These are phyloP conservation scores for Beverwykella pulmonaria DNA, from an alignment of 495 filamentous ascomycete genomes.

Conservation along the genomic window DNA sequence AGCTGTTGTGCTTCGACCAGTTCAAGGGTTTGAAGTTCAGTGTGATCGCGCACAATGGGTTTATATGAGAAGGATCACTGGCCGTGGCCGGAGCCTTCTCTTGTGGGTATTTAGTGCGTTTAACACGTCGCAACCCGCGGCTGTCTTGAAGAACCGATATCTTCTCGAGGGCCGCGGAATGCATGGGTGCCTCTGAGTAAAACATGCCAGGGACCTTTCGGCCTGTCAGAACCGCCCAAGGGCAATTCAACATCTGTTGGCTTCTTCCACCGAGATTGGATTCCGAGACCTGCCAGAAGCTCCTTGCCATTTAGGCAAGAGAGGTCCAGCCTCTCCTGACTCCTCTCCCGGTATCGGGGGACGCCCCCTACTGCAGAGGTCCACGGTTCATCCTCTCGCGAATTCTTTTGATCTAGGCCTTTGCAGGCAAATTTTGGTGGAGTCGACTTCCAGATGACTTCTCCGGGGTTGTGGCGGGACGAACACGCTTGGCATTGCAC, in stretches of 20 bases:
- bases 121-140: neutral
- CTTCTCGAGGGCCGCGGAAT: neutral
- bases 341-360: constrained; percentile 27
- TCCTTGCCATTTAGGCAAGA: neutral
- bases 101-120: neutral
- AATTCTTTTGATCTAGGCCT: neutral
- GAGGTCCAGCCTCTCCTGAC: constrained; percentile 27
- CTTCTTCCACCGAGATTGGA: constrained; percentile 29
- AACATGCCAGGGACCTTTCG: constrained; percentile 35
- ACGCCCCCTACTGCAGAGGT: constrained; percentile 35
- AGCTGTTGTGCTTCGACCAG: neutral
- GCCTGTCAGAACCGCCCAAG: constrained; percentile 27
- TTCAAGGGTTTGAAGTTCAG: neutral
- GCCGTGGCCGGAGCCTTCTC: neutral
- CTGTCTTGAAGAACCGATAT: neutral
- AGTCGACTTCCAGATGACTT: neutral
- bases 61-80: neutral
- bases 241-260: constrained; percentile 28
- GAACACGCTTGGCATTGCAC: neutral
- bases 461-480: neutral
- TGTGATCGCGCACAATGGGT: neutral
- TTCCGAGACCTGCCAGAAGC: constrained; percentile 23
- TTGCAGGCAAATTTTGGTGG: constrained; percentile 2
- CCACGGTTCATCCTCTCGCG: neutral
- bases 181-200: constrained; percentile 31